Conservation (phyloP, 768 basidiomycete species). For the Russula sp. region DNA sequence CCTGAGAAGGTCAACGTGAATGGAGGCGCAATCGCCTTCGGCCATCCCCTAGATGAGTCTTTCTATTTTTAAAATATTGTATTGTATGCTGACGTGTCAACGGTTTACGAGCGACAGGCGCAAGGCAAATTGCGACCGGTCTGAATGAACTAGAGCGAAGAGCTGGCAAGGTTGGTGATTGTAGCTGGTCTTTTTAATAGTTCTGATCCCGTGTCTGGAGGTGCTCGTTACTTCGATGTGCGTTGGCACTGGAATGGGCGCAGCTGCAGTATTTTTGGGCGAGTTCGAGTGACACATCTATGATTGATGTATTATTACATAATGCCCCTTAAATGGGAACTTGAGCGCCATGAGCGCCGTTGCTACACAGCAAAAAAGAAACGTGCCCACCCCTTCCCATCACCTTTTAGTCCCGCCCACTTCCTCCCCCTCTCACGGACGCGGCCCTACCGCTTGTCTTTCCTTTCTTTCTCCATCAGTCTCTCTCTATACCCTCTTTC, state of each 20-base stretch:
- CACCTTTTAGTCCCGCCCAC: neutral
- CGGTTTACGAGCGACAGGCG: conserved; percentile 71
- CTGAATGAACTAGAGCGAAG: conserved; percentile 69
- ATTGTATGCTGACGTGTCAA: conserved; percentile 28
- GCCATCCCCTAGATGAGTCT: conserved; percentile 76
- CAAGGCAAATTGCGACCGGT: conserved; percentile 81
- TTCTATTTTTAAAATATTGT: conserved; percentile 1
- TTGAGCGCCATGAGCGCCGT: neutral
- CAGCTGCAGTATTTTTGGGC: conserved; percentile 68
- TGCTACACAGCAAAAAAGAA: neutral
- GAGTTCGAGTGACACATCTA: conserved; percentile 39
- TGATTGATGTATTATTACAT: neutral
- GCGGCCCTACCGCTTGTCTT: conserved; percentile 18
- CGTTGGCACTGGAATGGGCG: conserved; percentile 91
- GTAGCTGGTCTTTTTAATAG: conserved; percentile 1
- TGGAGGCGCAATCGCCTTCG: conserved; percentile 86
- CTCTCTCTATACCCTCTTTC: conserved; percentile 14
- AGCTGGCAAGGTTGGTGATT: conserved; percentile 55
- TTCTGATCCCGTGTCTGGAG: conserved; percentile 37
- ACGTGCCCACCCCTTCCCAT: neutral
- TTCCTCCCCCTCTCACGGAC: neutral
- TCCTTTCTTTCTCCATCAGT: conserved; percentile 18
- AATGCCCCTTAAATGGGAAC: neutral
- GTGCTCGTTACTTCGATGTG: conserved; percentile 89
- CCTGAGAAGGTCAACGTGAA: conserved; percentile 79